Conservation (phyloP, 106 monocot species). For the Platanthera zijinensis region DNA sequence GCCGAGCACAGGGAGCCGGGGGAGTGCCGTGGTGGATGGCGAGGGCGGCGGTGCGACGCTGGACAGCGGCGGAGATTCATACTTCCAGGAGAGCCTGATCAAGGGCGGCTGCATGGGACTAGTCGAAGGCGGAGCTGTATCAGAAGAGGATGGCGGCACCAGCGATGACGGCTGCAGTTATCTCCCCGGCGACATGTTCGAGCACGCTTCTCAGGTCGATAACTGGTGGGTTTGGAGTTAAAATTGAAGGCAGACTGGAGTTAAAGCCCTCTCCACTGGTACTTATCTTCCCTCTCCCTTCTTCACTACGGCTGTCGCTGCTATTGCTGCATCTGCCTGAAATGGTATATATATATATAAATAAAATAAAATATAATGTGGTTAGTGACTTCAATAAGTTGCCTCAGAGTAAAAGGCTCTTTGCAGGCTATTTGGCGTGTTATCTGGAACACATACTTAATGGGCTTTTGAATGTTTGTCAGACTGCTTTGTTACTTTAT, state of each 20-base stretch:
- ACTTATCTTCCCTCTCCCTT: not conserved
- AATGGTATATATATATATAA: too few species aligned
- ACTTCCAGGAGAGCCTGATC: constrained; percentile 37
- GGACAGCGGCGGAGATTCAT: constrained; percentile 44
- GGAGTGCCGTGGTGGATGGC: constrained; percentile 15
- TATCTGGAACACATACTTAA: not conserved
- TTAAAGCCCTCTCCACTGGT: not conserved
- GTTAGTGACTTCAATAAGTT: not conserved
- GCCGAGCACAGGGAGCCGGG: constrained; percentile 30
- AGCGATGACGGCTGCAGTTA: constrained; percentile 57
- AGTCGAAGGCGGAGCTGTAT: constrained; percentile 6
- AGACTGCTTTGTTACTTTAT: not conserved
- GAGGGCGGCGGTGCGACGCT: constrained; percentile 18
- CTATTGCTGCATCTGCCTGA: not conserved
- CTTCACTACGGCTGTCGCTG: not conserved
- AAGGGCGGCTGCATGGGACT: not conserved
- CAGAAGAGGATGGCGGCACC: constrained; percentile 46
- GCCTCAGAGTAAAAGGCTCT: not conserved
- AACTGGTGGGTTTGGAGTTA: constrained; percentile 17
- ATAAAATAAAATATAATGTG: not conserved
- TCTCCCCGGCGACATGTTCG: constrained; percentile 18
- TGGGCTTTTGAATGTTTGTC: not conserved
- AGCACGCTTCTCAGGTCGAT: not conserved
- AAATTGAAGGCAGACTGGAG: not conserved
- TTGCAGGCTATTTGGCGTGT: not conserved